A percentile compares a stretch with the other conserved stretches of the same genome.
phyloP scores from a whole-genome alignment of 257 asterid genomes.

The Penstemon newberryi region DNA sequence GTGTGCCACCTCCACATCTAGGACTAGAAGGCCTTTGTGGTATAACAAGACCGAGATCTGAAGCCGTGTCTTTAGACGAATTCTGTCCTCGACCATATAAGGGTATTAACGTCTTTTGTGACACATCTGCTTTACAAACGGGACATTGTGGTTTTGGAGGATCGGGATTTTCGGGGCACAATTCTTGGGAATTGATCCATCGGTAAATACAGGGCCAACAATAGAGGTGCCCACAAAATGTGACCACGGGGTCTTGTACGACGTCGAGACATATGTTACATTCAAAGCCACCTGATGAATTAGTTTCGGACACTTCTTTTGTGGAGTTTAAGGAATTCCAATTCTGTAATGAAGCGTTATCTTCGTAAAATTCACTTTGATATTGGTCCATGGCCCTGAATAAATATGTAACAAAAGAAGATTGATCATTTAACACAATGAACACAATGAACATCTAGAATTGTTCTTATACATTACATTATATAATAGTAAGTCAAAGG shows the following conservation, averaged over 20 bases:
- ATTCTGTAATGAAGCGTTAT: constrained; percentile 30
- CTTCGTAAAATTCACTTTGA: constrained; percentile 26
- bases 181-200: constrained; percentile 52
- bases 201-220: constrained; percentile 90
- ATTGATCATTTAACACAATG: neutral
- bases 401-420: constrained; percentile 14
- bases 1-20: constrained; percentile 27
- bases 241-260: constrained; percentile 75
- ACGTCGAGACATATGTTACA: constrained; percentile 76
- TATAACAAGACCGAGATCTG: constrained; percentile 33
- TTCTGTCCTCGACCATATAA: constrained; percentile 66
- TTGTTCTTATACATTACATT: neutral
- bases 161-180: constrained; percentile 32
- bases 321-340: constrained; percentile 34
- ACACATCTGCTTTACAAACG: constrained; percentile 64
- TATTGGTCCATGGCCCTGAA: constrained; percentile 40
- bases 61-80: constrained; percentile 34
- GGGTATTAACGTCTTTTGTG: constrained; percentile 60
- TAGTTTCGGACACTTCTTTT: constrained; percentile 37
- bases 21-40: constrained; percentile 67
- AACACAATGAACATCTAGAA: neutral
- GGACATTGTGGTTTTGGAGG: constrained; percentile 62
- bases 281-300: constrained; percentile 51
- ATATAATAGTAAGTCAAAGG: constrained; percentile 15
- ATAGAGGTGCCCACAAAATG: constrained; percentile 85